Conservation (phyloP, 2,329 filamentous ascomycete species). For the Cladosporium sp. region DNA sequence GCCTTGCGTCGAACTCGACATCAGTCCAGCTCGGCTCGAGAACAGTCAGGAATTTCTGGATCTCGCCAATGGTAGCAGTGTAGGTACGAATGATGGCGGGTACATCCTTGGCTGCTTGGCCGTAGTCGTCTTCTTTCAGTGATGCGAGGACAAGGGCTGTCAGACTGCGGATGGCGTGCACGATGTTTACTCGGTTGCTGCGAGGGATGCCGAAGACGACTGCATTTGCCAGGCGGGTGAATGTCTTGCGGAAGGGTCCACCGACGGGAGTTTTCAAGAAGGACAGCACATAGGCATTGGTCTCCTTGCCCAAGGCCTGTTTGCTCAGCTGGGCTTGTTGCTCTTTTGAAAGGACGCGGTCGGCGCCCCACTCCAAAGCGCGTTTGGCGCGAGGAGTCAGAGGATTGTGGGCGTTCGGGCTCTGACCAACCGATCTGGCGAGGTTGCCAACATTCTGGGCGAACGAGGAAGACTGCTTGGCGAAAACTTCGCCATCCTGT, state of each 20-base stretch:
- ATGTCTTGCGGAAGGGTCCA: constrained; percentile 69
- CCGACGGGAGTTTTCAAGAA: constrained; percentile 60
- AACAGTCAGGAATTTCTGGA: constrained; percentile 66
- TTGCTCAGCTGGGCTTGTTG: constrained; percentile 57
- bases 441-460: constrained; percentile 45
- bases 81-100: constrained; percentile 72
- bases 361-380: constrained; percentile 34
- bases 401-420: constrained; percentile 42
- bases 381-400: constrained; percentile 41
- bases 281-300: constrained; percentile 46
- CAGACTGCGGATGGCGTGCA: constrained; percentile 70
- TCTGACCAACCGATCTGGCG: constrained; percentile 53
- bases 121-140: constrained; percentile 77
- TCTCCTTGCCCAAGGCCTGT: constrained; percentile 50
- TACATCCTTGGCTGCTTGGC: constrained; percentile 83
- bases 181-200: constrained; percentile 67
- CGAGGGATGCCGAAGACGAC: constrained; percentile 74
- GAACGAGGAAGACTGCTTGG: constrained; percentile 25
- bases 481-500: constrained; percentile 31
- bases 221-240: constrained; percentile 64
- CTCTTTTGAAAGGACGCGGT: constrained; percentile 43
- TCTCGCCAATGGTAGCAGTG: constrained; percentile 65
- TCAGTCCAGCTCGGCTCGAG: constrained; percentile 79
- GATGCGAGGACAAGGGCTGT: constrained; percentile 67
- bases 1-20: constrained; percentile 52